These are phyloP conservation scores for Crithidia fasciculata DNA, from an alignment of 208 protist species.

Conservation along the genomic window DNA sequence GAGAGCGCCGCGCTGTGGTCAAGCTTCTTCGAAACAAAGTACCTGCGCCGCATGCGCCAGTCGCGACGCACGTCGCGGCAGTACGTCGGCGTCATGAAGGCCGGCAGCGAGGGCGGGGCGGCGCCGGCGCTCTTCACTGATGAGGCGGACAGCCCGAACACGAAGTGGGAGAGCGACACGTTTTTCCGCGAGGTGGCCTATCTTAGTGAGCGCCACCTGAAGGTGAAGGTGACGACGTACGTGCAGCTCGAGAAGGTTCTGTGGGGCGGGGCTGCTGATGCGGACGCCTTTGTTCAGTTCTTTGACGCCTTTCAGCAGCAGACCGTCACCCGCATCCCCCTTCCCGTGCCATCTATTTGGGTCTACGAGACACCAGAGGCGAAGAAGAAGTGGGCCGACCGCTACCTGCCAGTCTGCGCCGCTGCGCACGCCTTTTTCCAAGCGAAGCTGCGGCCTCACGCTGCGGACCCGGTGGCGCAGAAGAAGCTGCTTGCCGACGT, in stretches of 20 bases:
- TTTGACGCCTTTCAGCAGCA: conserved; percentile 75
- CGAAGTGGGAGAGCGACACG: conserved; percentile 81
- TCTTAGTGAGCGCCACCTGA: conserved; percentile 72
- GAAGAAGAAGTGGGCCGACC: conserved; percentile 74
- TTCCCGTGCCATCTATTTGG: conserved; percentile 82
- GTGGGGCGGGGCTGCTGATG: conserved; percentile 34
- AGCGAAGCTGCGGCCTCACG: conserved; percentile 47
- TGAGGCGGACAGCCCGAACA: conserved; percentile 84
- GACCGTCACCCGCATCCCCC: conserved; percentile 69
- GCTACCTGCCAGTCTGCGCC: conserved; percentile 66
- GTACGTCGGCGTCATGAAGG: conserved; percentile 56
- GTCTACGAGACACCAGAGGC: conserved; percentile 70
- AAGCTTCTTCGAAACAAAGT: conserved; percentile 55
- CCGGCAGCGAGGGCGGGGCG: not conserved
- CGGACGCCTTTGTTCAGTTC: conserved; percentile 69
- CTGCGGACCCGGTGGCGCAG: conserved; percentile 27
- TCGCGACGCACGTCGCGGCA: conserved; percentile 54
- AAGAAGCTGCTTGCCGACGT: conserved; percentile 53
- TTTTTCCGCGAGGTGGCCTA: conserved; percentile 75
- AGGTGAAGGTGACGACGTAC: conserved; percentile 74
- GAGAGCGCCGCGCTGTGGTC: conserved; percentile 80
- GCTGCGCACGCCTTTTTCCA: conserved; percentile 66
- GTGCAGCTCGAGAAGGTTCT: conserved; percentile 77
- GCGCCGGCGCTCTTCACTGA: conserved; percentile 55
- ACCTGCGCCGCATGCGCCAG: conserved; percentile 56